Evolutionary conservation across 1,284 basidiomycete species (phyloP).

Genomic region (Austroboletus niveus): DNA sequence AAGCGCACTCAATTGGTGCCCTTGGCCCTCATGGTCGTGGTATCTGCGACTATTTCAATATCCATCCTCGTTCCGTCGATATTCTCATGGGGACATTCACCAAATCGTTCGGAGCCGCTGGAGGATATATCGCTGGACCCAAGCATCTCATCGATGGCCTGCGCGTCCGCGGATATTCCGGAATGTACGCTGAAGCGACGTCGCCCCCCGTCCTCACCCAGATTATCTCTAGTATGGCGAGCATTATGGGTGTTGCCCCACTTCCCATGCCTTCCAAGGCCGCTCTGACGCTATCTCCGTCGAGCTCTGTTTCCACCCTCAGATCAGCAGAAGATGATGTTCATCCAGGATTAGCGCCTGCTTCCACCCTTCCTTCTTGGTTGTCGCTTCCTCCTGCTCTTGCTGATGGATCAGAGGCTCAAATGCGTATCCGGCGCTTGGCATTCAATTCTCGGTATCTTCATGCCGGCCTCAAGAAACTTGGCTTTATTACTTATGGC

Average conservation of each 20-base stretch:
- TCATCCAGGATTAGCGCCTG: slow-evolving; percentile 67
- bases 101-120: slow-evolving; percentile 97
- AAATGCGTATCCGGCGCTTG: slow-evolving; percentile 78
- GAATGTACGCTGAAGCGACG: slow-evolving; percentile 90
- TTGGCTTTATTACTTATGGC: slow-evolving; percentile 97
- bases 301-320: slow-evolving; percentile 32
- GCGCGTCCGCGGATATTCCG: slow-evolving; percentile 80
- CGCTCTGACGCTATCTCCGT: slow-evolving; percentile 26
- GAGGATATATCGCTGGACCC: slow-evolving; percentile 90
- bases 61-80: slow-evolving; percentile 82
- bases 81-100: slow-evolving; percentile 99
- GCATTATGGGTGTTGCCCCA: slow-evolving; percentile 88
- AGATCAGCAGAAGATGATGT: slow-evolving; percentile 36
- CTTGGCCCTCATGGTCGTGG: slow-evolving; percentile 93
- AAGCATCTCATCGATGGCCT: slow-evolving; percentile 82
- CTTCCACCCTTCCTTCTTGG: slow-evolving; percentile 65
- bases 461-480: slow-evolving; percentile 80
- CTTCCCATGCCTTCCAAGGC: slow-evolving; percentile 44
- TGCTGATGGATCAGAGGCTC: slow-evolving; percentile 81
- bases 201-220: slow-evolving; percentile 90
- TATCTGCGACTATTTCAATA: slow-evolving; percentile 92
- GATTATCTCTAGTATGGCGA: slow-evolving; percentile 89
- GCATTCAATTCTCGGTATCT: slow-evolving; percentile 97
- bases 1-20: slow-evolving; percentile 97
- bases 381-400: slow-evolving; percentile 67